Base-by-base conservation (phyloP, 2,329 filamentous ascomycete species). In the Huntiella decipiens region DNA sequence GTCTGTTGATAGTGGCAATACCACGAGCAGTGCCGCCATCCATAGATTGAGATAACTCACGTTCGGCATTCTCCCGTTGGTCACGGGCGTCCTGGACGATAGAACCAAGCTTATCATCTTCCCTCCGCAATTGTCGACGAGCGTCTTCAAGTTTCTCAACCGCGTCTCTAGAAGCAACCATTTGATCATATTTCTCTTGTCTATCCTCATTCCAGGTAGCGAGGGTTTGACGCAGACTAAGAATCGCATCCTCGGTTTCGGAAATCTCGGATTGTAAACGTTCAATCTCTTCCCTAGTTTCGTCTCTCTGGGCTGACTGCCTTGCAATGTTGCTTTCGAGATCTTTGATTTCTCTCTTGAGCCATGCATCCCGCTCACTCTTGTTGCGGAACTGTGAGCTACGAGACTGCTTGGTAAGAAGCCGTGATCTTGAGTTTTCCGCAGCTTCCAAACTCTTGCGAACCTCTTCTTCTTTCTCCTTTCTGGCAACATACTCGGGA, bases 351-450 rank as follows among this genome's bases (percentile, higher is more conserved):
- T 95, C 82, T 51, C 75, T 71, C 50, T 75, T 76, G 43, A 98
- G 66, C 68, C 76, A 95, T 33, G 75, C 73, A 59, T 98, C 88
- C 38, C 92, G 79, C 58, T 96, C 85, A 6, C 74, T 73, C 65
- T 94, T 94, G 59, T 77, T 92, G 56, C 73, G 81, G 61, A 94
- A 98, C 51, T 85, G 81, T 13, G 82, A 80, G 53, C 82, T 86
- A 39, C 88, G 79, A 38, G 81, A 85, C 62, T 98, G 88, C 60
- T 98, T 98, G 43, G 82, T 83, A 57, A 93, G 84, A 5, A 98
- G 71, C 34, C 87, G 78, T 52, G 82, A 77, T 37, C 83, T 73
- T 4, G 74, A 71, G 5, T 79, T 79, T 55, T 92, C 82, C 0
- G 81, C 81, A 43, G 81, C 70, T 40, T 86, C 80, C 8, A 96